A percentile compares a stretch with the other conserved stretches of the same genome.
phyloP scores from a whole-genome alignment of 371 early-diverging fungal genomes.

The Capillidium rhysosporum region DNA sequence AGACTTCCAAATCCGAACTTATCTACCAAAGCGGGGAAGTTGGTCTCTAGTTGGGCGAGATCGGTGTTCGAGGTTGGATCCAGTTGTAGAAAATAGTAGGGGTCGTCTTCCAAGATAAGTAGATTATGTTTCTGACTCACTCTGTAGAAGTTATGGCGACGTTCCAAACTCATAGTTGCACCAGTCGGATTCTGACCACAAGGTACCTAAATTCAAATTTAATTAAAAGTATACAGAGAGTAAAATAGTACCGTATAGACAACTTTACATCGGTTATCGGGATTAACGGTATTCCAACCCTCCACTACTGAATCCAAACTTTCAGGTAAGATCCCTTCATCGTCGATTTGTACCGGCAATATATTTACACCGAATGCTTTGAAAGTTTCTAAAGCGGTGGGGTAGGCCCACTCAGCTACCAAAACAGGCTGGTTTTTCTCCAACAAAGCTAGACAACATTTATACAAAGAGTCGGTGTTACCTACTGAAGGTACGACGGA shows the following conservation, averaged over 20 bases:
- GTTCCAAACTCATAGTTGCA: constrained; percentile 27
- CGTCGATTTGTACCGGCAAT: constrained; percentile 25
- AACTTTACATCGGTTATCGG: background rate
- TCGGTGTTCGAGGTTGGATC: background rate
- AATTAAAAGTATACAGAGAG: background rate
- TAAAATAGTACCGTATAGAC: background rate
- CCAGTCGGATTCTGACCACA: constrained; percentile 57
- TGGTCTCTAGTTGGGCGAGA: background rate
- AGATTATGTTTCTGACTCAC: constrained; percentile 32
- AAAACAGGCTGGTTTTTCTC: constrained; percentile 28
- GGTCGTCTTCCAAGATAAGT: constrained; percentile 57
- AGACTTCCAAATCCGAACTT: background rate
- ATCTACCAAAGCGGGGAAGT: too few relatives aligned
- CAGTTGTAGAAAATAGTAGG: constrained; percentile 52
- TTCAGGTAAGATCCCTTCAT: constrained; percentile 28
- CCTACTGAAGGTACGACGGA: constrained; percentile 29
- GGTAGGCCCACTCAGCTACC: constrained; percentile 56
- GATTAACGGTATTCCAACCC: constrained; percentile 11
- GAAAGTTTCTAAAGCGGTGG: constrained; percentile 47
- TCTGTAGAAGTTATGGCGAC: constrained; percentile 35
- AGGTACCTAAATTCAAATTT: constrained; percentile 20
- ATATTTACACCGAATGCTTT: constrained; percentile 30
- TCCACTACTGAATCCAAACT: constrained; percentile 18
- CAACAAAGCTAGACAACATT: constrained; percentile 26
- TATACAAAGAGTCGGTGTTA: constrained; percentile 35